These are phyloP conservation scores for Fusarium tuaranense DNA, from an alignment of 2,329 filamentous ascomycete species.

Conservation along the genomic window DNA sequence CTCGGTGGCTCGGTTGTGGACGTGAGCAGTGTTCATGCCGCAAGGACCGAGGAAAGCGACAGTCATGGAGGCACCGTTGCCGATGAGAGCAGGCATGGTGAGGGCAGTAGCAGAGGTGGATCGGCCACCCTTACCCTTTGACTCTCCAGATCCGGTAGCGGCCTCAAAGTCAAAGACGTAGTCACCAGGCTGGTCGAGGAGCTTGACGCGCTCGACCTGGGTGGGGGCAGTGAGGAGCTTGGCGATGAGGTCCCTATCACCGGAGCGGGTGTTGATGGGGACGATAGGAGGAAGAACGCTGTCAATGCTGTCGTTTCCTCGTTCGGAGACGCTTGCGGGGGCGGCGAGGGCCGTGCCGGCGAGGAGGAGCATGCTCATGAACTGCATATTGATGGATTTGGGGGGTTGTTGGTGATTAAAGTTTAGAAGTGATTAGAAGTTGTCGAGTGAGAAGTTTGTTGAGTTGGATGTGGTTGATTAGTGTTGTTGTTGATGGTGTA, in stretches of 20 bases:
- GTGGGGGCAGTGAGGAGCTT: constrained; percentile 47
- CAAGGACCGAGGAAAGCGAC: constrained; percentile 62
- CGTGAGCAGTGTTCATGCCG: constrained; percentile 63
- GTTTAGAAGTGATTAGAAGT: background rate
- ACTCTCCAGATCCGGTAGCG: constrained; percentile 20
- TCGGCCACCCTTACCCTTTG: constrained; percentile 51
- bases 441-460: background rate
- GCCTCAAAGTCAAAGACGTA: constrained; percentile 58
- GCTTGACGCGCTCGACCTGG: constrained; percentile 46
- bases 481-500: background rate
- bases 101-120: constrained; percentile 56
- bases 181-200: constrained; percentile 51
- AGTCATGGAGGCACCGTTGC: constrained; percentile 59
- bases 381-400: background rate
- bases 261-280: constrained; percentile 44
- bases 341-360: background rate
- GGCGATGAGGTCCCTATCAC: constrained; percentile 43
- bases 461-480: background rate
- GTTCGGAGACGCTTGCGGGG: background rate
- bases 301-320: background rate
- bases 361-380: constrained; percentile 7
- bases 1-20: constrained; percentile 61
- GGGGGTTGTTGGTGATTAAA: background rate
- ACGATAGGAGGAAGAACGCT: constrained; percentile 43
- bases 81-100: constrained; percentile 63